A percentile compares a stretch with the other conserved stretches of the same genome.
Evolutionary conservation across 768 basidiomycete species (phyloP).

Genomic region (Leccinum boreale): DNA sequence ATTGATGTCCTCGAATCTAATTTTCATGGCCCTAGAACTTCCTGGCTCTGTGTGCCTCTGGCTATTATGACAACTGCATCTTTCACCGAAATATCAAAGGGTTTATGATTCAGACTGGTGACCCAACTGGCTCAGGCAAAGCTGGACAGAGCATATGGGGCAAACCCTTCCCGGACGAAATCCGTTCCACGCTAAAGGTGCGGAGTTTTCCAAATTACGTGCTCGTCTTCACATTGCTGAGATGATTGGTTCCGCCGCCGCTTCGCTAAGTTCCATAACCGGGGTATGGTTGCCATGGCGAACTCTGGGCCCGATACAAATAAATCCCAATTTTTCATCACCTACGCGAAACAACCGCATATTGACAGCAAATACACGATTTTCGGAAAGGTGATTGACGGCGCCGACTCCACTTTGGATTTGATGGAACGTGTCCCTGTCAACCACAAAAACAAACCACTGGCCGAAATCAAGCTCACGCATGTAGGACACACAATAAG

Average conservation of each 20-base stretch:
- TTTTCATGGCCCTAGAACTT: conserved; percentile 66
- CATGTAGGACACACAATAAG: conserved; percentile 48
- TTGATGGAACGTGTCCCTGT: conserved; percentile 92
- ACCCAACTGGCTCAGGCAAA: conserved; percentile 88
- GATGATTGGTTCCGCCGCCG: background rate
- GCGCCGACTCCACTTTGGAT: conserved; percentile 90
- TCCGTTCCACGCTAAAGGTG: conserved; percentile 92
- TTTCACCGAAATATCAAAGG: conserved; percentile 95
- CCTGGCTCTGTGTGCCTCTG: conserved; percentile 87
- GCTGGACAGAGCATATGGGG: conserved; percentile 98
- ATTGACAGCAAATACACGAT: conserved; percentile 95
- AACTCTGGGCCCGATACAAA: conserved; percentile 94
- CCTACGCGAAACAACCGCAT: conserved; percentile 90
- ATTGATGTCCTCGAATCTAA: background rate
- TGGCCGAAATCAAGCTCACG: conserved; percentile 79
- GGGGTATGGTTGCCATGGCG: conserved; percentile 97
- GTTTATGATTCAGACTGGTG: conserved; percentile 95
- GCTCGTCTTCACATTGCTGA: background rate
- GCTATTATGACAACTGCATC: conserved; percentile 77
- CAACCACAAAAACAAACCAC: conserved; percentile 83
- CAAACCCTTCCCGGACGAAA: conserved; percentile 85
- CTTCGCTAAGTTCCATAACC: conserved; percentile 76
- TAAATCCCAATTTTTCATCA: conserved; percentile 88
- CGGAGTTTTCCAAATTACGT: conserved; percentile 4
- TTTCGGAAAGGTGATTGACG: conserved; percentile 97